These are phyloP conservation scores for Nigrospora sphaerica DNA, from an alignment of 2,329 filamentous ascomycete species.

Conservation along the genomic window DNA sequence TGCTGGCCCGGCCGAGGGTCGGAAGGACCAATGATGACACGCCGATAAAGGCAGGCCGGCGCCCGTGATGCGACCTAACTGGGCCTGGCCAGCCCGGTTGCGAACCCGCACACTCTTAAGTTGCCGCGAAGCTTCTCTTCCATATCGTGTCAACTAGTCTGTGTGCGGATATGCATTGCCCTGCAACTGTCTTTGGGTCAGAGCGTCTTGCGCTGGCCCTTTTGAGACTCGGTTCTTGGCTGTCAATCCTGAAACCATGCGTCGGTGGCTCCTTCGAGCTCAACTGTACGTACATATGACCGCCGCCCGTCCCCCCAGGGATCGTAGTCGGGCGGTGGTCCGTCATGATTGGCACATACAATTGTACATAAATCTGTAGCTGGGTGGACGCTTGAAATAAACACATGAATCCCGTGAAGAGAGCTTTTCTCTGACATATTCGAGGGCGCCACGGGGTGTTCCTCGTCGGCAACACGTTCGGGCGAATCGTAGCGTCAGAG, in stretches of 20 bases:
- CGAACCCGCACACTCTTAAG: conserved; percentile 83
- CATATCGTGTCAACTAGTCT: conserved; percentile 94
- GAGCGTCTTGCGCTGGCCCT: conserved; percentile 44
- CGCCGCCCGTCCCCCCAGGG: neutral
- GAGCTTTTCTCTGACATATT: too few species aligned
- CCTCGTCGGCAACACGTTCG: too few species aligned
- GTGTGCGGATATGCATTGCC: conserved; percentile 73
- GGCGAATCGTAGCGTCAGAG: too few species aligned
- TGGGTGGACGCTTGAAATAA: too few species aligned
- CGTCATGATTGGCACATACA: conserved; percentile 1
- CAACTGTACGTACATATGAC: neutral
- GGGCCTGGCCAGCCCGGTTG: neutral
- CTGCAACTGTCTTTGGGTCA: conserved; percentile 32
- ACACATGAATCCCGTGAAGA: too few species aligned
- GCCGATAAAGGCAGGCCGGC: too few species aligned
- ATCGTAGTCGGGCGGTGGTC: neutral
- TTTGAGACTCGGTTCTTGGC: conserved; percentile 25
- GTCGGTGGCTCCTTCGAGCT: conserved; percentile 17
- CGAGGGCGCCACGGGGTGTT: too few species aligned
- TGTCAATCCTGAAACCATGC: conserved; percentile 20
- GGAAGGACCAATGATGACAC: conserved; percentile 5
- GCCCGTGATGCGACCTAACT: neutral
- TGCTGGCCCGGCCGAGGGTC: conserved; percentile 13
- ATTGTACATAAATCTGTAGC: neutral
- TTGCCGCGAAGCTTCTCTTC: conserved; percentile 73